Evolutionary conservation across 257 asterid species (phyloP).

Genomic region (Penstemon davidsonii): DNA sequence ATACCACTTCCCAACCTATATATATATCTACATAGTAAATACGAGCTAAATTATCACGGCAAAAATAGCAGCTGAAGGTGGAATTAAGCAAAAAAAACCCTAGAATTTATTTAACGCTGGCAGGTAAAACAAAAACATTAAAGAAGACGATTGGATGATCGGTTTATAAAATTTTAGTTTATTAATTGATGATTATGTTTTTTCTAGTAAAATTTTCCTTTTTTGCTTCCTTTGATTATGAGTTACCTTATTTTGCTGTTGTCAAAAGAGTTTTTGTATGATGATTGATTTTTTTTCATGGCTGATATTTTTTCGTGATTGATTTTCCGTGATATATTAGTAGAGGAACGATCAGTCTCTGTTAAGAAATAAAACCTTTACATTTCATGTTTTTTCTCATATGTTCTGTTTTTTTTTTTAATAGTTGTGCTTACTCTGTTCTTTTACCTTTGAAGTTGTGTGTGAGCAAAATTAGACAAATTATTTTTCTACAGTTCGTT

Average conservation of each 20-base stretch:
- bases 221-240: not conserved
- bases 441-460: slow-evolving; percentile 11
- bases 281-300: not conserved
- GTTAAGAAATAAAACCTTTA: too few species aligned
- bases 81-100: slow-evolving; percentile 30
- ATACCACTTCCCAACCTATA: slow-evolving; percentile 24
- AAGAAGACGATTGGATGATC: slow-evolving; percentile 24
- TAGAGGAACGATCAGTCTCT: too few species aligned
- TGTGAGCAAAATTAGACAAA: not conserved
- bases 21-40: slow-evolving; percentile 21
- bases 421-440: not conserved
- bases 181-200: not conserved
- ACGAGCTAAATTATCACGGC: slow-evolving; percentile 14
- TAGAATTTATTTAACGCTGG: slow-evolving; percentile 28
- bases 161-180: slow-evolving; percentile 5
- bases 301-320: slow-evolving; percentile 20
- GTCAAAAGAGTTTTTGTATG: slow-evolving; percentile 14
- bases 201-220: slow-evolving; percentile 13
- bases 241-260: slow-evolving; percentile 24
- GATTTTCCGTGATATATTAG: not conserved
- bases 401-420: not conserved
- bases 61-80: slow-evolving; percentile 25
- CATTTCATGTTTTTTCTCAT: too few species aligned
- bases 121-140: slow-evolving; percentile 31
- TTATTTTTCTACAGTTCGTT: not conserved